These are phyloP conservation scores for Solanum stenotomum DNA, from an alignment of 257 asterid genomes.

Conservation along the genomic window DNA sequence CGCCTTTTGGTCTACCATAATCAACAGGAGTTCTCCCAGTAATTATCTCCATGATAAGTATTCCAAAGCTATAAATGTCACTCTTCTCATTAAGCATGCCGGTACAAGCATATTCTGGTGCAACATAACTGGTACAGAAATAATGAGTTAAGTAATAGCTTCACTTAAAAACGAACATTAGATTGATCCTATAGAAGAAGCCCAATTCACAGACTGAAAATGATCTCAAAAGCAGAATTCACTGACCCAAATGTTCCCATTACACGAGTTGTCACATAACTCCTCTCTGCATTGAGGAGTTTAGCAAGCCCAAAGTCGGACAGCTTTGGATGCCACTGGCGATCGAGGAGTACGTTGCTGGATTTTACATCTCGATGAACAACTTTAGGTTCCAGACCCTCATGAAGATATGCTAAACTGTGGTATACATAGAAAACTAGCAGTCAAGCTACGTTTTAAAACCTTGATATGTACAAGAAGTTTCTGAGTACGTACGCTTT, in stretches of 20 bases:
- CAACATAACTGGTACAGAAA: slow-evolving; percentile 60
- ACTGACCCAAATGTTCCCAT: slow-evolving; percentile 97
- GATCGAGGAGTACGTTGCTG: slow-evolving; percentile 78
- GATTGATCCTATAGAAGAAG: not conserved
- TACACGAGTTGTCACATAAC: slow-evolving; percentile 84
- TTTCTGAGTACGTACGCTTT: slow-evolving; percentile 49
- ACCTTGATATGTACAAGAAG: not conserved
- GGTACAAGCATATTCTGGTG: slow-evolving; percentile 96
- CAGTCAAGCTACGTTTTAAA: not conserved
- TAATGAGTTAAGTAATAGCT: not conserved
- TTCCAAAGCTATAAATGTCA: slow-evolving; percentile 85
- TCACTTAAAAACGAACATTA: not conserved
- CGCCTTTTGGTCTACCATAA: slow-evolving; percentile 64
- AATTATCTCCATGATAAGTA: slow-evolving; percentile 87
- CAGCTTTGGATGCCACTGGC: slow-evolving; percentile 76
- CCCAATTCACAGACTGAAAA: not conserved
- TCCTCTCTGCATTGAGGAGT: slow-evolving; percentile 73
- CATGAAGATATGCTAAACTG: slow-evolving; percentile 91
- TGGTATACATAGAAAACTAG: not conserved
- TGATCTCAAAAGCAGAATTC: not conserved
- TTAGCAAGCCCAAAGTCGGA: slow-evolving; percentile 97
- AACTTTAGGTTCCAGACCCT: slow-evolving; percentile 95
- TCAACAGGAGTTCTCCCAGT: slow-evolving; percentile 90
- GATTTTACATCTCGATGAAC: slow-evolving; percentile 96
- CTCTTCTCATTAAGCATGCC: slow-evolving; percentile 95